Evolutionary conservation across 257 asterid species (phyloP).

Genomic region (Solanum sejunctum): DNA sequence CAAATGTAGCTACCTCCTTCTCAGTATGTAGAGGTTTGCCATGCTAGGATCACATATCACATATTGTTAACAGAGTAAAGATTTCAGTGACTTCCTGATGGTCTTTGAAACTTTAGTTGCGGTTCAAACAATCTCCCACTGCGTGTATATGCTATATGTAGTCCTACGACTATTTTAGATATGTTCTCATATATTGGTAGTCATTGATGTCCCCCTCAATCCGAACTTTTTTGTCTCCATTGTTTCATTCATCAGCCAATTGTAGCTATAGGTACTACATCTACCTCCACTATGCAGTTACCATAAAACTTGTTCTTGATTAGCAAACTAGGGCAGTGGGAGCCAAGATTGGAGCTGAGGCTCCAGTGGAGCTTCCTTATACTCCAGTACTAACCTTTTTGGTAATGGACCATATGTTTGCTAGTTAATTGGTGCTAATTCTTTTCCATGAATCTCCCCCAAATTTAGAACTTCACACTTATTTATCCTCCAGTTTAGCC

Average conservation of each 20-base stretch:
- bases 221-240: neutral
- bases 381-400: neutral
- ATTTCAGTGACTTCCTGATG: neutral
- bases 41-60: neutral
- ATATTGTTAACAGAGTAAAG: neutral
- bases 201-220: neutral
- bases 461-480: neutral
- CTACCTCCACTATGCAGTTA: neutral
- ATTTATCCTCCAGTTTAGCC: neutral
- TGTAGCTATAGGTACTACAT: neutral
- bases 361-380: neutral
- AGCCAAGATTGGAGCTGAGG: neutral
- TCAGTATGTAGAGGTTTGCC: neutral
- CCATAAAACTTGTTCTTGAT: neutral
- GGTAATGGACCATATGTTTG: neutral
- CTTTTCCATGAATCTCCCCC: neutral
- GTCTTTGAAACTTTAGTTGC: neutral
- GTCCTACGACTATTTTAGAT: neutral
- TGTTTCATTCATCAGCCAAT: neutral
- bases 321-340: neutral
- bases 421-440: neutral
- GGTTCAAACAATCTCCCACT: neutral
- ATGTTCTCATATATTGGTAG: neutral
- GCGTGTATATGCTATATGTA: neutral
- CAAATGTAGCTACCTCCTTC: neutral